phyloP scores from a whole-genome alignment of 148 eudicot species.

The Persicaria maculosa region DNA sequence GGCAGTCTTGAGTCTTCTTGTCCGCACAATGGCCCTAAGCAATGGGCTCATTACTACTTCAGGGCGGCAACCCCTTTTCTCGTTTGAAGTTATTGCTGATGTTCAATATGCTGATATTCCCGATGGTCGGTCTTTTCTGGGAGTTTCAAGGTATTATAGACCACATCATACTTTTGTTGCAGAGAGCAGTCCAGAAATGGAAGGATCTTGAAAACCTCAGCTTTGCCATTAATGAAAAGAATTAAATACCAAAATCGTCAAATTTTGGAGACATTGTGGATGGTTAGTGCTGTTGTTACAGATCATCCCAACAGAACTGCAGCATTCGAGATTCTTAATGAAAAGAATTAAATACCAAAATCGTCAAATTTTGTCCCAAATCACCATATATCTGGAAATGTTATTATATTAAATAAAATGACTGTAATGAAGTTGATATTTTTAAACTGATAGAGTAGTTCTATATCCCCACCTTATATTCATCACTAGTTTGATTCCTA shows the following conservation, averaged over 20 bases:
- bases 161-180: slow-evolving; percentile 75
- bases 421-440: no score
- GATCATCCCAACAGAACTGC: slow-evolving; percentile 59
- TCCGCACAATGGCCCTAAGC: slow-evolving; percentile 28
- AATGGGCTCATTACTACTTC: slow-evolving; percentile 28
- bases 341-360: slow-evolving; percentile 33
- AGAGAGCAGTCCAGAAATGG: slow-evolving; percentile 81
- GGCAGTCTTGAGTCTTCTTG: no score
- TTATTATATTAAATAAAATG: no score
- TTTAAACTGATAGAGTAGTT: no score
- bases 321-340: slow-evolving; percentile 48
- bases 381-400: no score
- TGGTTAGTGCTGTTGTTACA: slow-evolving; percentile 88
- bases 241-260: no score
- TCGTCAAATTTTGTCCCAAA: no score
- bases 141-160: slow-evolving; percentile 79
- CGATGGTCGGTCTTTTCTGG: slow-evolving; percentile 79
- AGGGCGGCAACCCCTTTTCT: slow-evolving; percentile 75
- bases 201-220: slow-evolving; percentile 43
- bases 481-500: no score
- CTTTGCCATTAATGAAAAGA: slow-evolving; percentile 52
- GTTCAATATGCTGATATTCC: slow-evolving; percentile 96
- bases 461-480: no score
- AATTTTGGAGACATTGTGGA: slow-evolving; percentile 94
- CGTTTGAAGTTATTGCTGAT: slow-evolving; percentile 90